Conservation (phyloP, 1,284 basidiomycete genomes). For the Fomitopsis palustris region DNA sequence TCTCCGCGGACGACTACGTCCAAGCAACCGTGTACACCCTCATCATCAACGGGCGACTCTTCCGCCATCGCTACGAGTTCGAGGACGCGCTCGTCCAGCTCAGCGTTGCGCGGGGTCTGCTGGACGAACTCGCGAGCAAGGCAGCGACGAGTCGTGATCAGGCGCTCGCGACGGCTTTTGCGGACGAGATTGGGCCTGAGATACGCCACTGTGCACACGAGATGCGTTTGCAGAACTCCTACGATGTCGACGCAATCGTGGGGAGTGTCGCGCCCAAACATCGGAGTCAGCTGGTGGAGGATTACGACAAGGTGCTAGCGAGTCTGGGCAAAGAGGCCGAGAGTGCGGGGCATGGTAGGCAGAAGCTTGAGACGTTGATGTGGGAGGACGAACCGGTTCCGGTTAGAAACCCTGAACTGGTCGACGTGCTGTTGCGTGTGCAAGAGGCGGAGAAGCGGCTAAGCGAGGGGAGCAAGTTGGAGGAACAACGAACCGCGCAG, state of each 20-base stretch:
- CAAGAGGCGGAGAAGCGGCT: conserved; percentile 72
- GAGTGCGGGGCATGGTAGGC: conserved; percentile 24
- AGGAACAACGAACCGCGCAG: conserved; percentile 23
- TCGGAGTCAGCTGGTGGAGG: conserved; percentile 58
- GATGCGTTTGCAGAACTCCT: conserved; percentile 68
- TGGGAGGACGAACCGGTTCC: conserved; percentile 89
- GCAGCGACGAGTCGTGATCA: conserved; percentile 85
- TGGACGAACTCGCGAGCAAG: conserved; percentile 67
- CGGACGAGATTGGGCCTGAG: conserved; percentile 87
- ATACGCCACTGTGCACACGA: conserved; percentile 93
- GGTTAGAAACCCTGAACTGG: conserved; percentile 87
- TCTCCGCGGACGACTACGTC: conserved; percentile 55
- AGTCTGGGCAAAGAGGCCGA: conserved; percentile 47
- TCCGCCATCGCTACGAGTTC: conserved; percentile 70
- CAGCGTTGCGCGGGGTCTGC: conserved; percentile 72
- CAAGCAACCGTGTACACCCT: conserved; percentile 68
- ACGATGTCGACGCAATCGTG: conserved; percentile 84
- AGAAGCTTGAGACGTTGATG: conserved; percentile 41
- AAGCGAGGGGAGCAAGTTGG: conserved; percentile 27
- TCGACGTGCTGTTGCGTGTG: conserved; percentile 82
- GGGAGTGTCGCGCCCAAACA: conserved; percentile 63
- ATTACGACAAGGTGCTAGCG: conserved; percentile 56
- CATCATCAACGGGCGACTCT: conserved; percentile 72
- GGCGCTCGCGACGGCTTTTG: conserved; percentile 82
- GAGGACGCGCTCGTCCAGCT: conserved; percentile 79